Percentiles rank a stretch among this genome's conserved stretches.
phyloP scores from a whole-genome alignment of 164 flowering plant species.

The Paratinospora sagittata region DNA sequence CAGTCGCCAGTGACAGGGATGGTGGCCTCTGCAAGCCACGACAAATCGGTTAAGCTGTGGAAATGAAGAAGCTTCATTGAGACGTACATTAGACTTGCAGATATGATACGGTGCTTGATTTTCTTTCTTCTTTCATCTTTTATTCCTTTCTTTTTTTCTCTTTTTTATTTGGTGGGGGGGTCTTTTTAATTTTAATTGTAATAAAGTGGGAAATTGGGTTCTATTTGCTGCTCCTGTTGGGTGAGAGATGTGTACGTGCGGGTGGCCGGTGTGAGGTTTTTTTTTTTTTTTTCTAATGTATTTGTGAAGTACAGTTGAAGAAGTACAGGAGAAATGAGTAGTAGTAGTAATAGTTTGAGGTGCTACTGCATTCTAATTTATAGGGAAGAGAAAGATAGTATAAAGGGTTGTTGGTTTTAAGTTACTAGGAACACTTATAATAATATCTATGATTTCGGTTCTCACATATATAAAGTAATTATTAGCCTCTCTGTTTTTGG shows the following conservation, averaged over 20 bases:
- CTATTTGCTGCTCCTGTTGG: too few relatives aligned
- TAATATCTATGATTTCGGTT: too few relatives aligned
- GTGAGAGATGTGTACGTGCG: not conserved
- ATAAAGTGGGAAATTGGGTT: not conserved
- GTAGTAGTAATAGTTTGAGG: not conserved
- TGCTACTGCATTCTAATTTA: too few relatives aligned
- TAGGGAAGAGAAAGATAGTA: not conserved
- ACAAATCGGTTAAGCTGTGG: slow-evolving; percentile 85
- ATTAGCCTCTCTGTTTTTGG: too few relatives aligned
- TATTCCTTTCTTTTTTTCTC: not conserved
- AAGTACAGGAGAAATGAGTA: not conserved
- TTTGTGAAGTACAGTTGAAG: too few relatives aligned
- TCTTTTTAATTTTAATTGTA: not conserved
- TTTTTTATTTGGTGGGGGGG: not conserved
- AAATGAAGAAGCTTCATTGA: slow-evolving; percentile 31
- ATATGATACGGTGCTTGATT: not conserved
- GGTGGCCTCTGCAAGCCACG: slow-evolving; percentile 97
- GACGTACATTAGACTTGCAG: not conserved
- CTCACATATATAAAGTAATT: too few relatives aligned
- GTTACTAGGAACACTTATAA: not conserved
- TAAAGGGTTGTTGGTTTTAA: not conserved
- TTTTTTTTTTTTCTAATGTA: not conserved
- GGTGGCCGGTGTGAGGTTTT: not conserved
- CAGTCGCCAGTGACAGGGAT: slow-evolving; percentile 71
- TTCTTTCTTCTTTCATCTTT: not conserved